Base-by-base conservation (phyloP, 225 moss, liverwort and hornwort genomes). In the Ulota crispa region DNA sequence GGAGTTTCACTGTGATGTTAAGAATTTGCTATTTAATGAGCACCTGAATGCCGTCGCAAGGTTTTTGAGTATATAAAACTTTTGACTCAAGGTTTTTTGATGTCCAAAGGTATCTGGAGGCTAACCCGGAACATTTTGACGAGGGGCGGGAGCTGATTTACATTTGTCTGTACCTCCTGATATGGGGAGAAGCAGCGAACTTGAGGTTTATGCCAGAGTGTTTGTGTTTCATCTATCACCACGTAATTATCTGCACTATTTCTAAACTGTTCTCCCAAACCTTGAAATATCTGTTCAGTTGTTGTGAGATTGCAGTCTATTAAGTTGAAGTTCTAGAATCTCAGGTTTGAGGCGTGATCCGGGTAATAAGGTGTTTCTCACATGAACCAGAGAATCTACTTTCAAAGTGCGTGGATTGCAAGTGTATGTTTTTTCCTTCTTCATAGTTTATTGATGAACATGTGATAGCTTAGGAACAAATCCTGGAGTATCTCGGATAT, bases 131-230 rank as follows among this genome's bases (percentile, higher is more conserved):
- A 23, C 80, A 71, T 47, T 83, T 80, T 78, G 88, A 88, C 68
- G 88, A 88, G 77, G 91, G 93, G 59, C 87, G 93, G 70, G 92
- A 93, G 87, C 75, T 96, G 80, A 74, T 96, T 52, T 96, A 92
- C 77, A 94, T 89, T 85, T 95, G 92, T 72, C 82, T 96, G 18
- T 94, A 89, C 76, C 91, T 96, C 70, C 85, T 96, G 45, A 96
- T 96, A 16, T 96, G 96, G 96, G 96, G 96, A 71, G 96, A 96
- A 80, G 94, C 96, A 73, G 96, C 93, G 36, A 96, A 96, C 64
- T 72, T 96, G 77, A 87, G 96, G 39, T 96, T 96, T 81, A 94
- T 96, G 96, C 96, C 96, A 12, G 96, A 96, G 84, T 96, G 96
- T 87, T 90, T 96, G n/a, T 94, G 94, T 83, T 96, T 90, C 82